Percentiles rank a stretch among this genome's conserved stretches.
phyloP scores from a whole-genome alignment of 2,329 filamentous ascomycete genomes.

The Talaromyces sp. region DNA sequence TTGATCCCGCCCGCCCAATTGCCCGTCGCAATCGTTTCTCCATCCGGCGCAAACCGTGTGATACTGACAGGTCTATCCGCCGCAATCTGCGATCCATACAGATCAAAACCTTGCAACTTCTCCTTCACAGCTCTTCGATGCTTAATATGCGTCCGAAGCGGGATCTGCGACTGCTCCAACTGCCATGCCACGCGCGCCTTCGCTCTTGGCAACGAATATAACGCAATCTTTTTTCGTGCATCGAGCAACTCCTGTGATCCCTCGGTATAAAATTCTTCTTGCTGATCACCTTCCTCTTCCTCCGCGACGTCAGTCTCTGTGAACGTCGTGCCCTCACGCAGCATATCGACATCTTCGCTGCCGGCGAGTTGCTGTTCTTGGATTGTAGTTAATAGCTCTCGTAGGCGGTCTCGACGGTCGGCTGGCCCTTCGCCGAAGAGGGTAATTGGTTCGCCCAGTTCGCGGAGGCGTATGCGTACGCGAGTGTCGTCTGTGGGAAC shows the following conservation, averaged over 20 bases:
- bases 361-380: conserved; percentile 55
- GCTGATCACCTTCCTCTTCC: conserved; percentile 71
- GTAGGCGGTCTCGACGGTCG: conserved; percentile 80
- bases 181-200: conserved; percentile 74
- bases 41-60: conserved; percentile 82
- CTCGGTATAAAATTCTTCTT: conserved; percentile 93
- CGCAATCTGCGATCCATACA: conserved; percentile 90
- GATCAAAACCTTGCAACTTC: conserved; percentile 73
- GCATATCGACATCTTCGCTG: conserved; percentile 48
- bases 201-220: conserved; percentile 78
- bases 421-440: conserved; percentile 86
- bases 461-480: conserved; percentile 75
- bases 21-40: conserved; percentile 78
- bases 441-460: conserved; percentile 89
- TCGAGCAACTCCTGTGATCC: conserved; percentile 71
- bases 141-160: conserved; percentile 84
- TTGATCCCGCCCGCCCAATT: conserved; percentile 92
- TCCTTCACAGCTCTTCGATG: conserved; percentile 88
- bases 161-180: conserved; percentile 75
- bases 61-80: conserved; percentile 90
- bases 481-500: conserved; percentile 92
- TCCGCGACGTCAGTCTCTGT: conserved; percentile 55
- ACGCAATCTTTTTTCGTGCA: conserved; percentile 74
- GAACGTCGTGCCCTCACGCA: conserved; percentile 49
- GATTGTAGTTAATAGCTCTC: conserved; percentile 73